Base-by-base conservation (phyloP, 257 asterid genomes). In the Plantago elongata region DNA sequence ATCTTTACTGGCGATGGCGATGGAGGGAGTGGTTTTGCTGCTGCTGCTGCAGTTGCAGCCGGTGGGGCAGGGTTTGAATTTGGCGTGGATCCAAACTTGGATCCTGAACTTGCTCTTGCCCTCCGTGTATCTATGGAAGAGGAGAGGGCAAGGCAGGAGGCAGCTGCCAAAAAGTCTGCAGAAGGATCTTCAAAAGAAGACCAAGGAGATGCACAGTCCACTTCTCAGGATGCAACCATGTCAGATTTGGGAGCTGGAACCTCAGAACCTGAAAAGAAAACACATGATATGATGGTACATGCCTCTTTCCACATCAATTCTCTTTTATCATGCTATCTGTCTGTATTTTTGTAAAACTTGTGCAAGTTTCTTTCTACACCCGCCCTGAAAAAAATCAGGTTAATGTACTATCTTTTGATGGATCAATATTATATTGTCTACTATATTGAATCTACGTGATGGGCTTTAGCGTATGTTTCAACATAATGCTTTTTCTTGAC, bases 141-240 rank as follows among this genome's bases (percentile, higher is more conserved):
- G 82, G 99, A 93, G 80, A 87, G 99, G 75, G 99, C 99, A 64
- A 89, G 99, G 81, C 99, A 93, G 76, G 99, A 87, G 77, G 97
- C 95, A 57, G 96, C 97, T 52, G 99, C 99, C 9, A 93, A 84
- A 65, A 90, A 90, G 79, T 93, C 99, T 61, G 81, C 96, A 13
- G 99, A 89, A 73, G 99, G 89, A 67, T 72, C 86, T 72, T 49
- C 90, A 45, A 83, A 77, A 54, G 84, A 74, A 74, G 94, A 81
- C 59, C 81, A 75, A 63, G 97, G 91, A 72, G 97, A 89, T 22
- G 27, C 27, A 45, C 83, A 79, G 51, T 74, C 87, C 61, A 74
- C 87, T 29, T 78, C 94, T 45, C 90, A 85, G 67, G 97, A 93
- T 78, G 85, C 75, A 57, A 75, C 86, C 13, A 93, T 87, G 95